Base-by-base conservation (phyloP, 2,329 filamentous ascomycete species). In the Diplodia scrobiculata region DNA sequence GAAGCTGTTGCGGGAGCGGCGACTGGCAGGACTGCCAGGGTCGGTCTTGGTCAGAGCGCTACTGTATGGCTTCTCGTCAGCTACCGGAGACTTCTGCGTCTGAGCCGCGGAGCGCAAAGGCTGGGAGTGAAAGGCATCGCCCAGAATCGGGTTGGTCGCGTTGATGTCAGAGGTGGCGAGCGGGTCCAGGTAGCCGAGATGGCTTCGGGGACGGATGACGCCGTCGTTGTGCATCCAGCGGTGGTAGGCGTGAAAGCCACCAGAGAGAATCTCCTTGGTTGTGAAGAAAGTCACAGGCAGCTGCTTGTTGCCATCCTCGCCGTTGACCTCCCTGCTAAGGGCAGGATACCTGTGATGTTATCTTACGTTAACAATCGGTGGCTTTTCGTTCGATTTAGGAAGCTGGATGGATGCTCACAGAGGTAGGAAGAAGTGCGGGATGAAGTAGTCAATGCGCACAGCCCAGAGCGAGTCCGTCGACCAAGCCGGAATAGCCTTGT, bases 361-460 rank as follows among this genome's bases (percentile, higher is more conserved):
- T 9, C 29, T 25, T 25, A 25, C 27, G 11, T 25, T 41, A 27
- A 25, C 25, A 25, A 47, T 47, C 4, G 55, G 38, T 17, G 38
- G 38, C 38, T 41, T 41, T 41, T 14, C 5, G 6, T 41, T n/a
- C 17, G 38, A 17, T 14, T 2, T 7, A 7, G 7, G 13, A 41
- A 17, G 38, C 38, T 41, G 5, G 7, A 7, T 5, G 38, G 7
- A 41, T 17, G 38, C 55, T 59, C 29, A 59, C 55, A 59, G 17
- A 38, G 25, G 38, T 14, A 32, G 29, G 29, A 6, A 9, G 29
- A 32, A 32, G 29, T 32, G 29, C 29, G 38, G 25, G 17, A 48
- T 36, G 38, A 59, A 59, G 17, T 59, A 25, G 55, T 59, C 55
- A 6, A 59, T n/a, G 17, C 38, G 55, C 21, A 59, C 55, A 14